These are phyloP conservation scores for Trichoderma gamsii DNA, from an alignment of 495 filamentous ascomycete species.

Conservation along the genomic window DNA sequence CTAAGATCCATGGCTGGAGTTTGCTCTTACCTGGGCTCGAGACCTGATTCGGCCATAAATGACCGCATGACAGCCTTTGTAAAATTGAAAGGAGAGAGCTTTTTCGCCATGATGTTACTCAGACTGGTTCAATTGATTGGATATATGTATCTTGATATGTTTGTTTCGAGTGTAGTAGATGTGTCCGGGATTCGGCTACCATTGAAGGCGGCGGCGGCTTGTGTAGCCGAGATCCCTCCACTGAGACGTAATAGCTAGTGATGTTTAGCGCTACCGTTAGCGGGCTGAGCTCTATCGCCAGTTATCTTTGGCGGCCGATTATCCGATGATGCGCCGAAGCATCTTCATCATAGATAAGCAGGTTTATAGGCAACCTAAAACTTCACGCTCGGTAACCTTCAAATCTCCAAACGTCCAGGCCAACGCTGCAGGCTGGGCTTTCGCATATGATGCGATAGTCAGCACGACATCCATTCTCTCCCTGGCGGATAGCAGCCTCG, in stretches of 20 bases:
- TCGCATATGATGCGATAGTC: constrained; percentile 11
- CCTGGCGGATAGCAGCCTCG: constrained; percentile 5
- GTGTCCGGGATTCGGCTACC: no score
- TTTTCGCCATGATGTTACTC: background rate
- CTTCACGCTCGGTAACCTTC: background rate
- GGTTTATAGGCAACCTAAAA: background rate
- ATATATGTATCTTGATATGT: background rate
- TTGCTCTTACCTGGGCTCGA: constrained; percentile 68
- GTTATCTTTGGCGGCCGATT: background rate
- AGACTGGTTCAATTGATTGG: background rate
- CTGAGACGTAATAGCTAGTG: background rate
- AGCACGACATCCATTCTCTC: background rate
- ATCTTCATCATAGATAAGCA: background rate
- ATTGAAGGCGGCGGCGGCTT: background rate
- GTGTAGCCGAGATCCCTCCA: background rate
- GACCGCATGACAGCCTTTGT: constrained; percentile 46
- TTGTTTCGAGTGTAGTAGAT: no score
- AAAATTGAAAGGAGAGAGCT: constrained; percentile 13
- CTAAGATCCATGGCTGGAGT: constrained; percentile 16
- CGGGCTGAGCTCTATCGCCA: background rate
- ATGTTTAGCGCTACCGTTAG: background rate
- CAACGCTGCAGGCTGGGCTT: background rate
- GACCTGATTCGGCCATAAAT: constrained; percentile 75
- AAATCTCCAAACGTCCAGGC: background rate
- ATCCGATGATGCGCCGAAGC: constrained; percentile 4